These are phyloP conservation scores for Diplocarpon rosae DNA, from an alignment of 2,329 filamentous ascomycete species.

Conservation along the genomic window DNA sequence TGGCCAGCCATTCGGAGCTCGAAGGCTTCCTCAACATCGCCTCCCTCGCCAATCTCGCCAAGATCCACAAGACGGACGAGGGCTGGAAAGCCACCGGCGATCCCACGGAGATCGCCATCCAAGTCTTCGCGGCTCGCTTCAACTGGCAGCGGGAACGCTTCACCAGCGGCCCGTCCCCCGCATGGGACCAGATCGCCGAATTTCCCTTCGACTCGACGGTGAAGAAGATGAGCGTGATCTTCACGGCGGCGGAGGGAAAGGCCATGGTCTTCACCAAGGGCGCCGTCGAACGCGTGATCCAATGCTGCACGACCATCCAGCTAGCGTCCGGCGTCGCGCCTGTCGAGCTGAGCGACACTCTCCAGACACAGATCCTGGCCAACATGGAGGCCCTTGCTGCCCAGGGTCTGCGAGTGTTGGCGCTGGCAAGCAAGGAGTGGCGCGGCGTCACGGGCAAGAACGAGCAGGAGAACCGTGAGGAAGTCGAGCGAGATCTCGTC, in stretches of 20 bases:
- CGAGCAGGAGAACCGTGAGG: slow-evolving; percentile 39
- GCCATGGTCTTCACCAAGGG: slow-evolving; percentile 50
- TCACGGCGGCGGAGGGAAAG: slow-evolving; percentile 32
- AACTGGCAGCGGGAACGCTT: slow-evolving; percentile 46
- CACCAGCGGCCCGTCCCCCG: slow-evolving; percentile 36
- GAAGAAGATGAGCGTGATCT: slow-evolving; percentile 69
- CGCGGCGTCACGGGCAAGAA: slow-evolving; percentile 24
- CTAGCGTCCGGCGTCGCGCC: slow-evolving; percentile 31
- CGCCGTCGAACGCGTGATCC: slow-evolving; percentile 58
- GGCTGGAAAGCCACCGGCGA: slow-evolving; percentile 55
- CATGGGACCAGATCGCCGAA: slow-evolving; percentile 51
- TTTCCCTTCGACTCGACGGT: slow-evolving; percentile 65
- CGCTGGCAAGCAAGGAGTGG: slow-evolving; percentile 41
- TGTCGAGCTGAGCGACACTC: slow-evolving; percentile 39
- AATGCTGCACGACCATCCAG: slow-evolving; percentile 44
- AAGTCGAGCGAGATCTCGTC: slow-evolving; percentile 56
- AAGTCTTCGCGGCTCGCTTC: slow-evolving; percentile 62
- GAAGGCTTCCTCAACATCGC: slow-evolving; percentile 50
- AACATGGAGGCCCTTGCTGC: slow-evolving; percentile 60
- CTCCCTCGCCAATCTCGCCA: slow-evolving; percentile 54
- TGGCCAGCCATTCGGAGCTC: slow-evolving; percentile 37
- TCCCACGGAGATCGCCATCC: slow-evolving; percentile 63
- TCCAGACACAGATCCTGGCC: slow-evolving; percentile 44
- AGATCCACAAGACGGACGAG: slow-evolving; percentile 41
- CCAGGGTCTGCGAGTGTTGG: slow-evolving; percentile 58